Base-by-base conservation (phyloP, 2,329 filamentous ascomycete genomes). In the Clarireedia monteithiana region DNA sequence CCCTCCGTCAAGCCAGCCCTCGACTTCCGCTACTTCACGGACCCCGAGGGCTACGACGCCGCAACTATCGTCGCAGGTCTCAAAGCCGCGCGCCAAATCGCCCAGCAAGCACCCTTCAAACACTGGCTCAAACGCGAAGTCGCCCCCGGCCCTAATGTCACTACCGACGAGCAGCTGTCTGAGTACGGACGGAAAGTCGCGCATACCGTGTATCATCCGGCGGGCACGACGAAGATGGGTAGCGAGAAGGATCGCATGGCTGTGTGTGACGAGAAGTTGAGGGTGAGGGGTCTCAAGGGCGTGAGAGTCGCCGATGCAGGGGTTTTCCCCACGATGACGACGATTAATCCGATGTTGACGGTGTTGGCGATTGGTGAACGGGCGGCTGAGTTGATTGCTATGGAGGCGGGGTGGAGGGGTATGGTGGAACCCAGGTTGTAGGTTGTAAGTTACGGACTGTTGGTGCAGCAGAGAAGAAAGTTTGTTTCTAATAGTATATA, bases 161-260 rank as follows among this genome's bases (percentile, higher is more conserved):
- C 88, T 69, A 85, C 83, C 6, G 89, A 95, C 67, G 89, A 91
- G 71, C 86, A 87, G 55, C 79, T 95, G 7, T 85, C 80, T 69
- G 84, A 91, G 73, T 95, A 95, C 70, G 90, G 87, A 38, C 81
- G 90, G 48, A 81, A 83, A 47, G 67, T 90, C 81, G 89, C 89
- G 4, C 90, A 95, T 72, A 95, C 90, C 1, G 89, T 95, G 30
- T 95, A 95, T 73, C 90, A 95, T 72, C 90, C 90, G 0, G 86
- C 88, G 12, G 90, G 90, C 52, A 95, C 90, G 17, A 94, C 89
- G 55, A 91, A 91, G 78, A 95, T 95, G 90, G 89, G 89, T 36
- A 84, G 91, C 66, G 71, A 70, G 55, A 80, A 75, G 53, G 88
- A 95, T 68, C 73, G 80, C 50, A 73, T 85, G 69, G 89, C 89